These are phyloP conservation scores for Neopestalotiopsis sp. DNA, from an alignment of 2,329 filamentous ascomycete species.

Conservation along the genomic window DNA sequence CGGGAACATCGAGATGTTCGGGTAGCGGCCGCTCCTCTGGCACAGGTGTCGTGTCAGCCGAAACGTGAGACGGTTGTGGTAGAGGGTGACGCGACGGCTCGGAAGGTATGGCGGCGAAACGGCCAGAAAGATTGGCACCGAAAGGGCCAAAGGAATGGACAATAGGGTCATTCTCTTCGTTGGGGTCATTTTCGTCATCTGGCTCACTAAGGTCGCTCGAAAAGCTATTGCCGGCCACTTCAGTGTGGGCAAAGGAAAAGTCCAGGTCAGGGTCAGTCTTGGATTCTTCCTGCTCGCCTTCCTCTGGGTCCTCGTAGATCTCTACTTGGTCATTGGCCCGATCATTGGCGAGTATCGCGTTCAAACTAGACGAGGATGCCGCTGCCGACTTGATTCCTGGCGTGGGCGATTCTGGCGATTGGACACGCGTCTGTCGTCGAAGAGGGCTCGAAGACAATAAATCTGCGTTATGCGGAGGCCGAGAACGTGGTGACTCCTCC, in stretches of 20 bases:
- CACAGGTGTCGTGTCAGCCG: constrained; percentile 29
- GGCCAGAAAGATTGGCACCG: constrained; percentile 81
- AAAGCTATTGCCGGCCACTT: constrained; percentile 53
- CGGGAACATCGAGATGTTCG: constrained; percentile 42
- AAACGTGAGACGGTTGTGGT: constrained; percentile 26
- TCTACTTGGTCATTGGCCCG: constrained; percentile 54
- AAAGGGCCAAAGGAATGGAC: constrained; percentile 92
- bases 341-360: constrained; percentile 47
- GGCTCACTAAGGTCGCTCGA: constrained; percentile 62
- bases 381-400: constrained; percentile 46
- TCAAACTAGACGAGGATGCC: constrained; percentile 44
- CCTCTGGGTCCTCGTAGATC: constrained; percentile 75
- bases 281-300: constrained; percentile 57
- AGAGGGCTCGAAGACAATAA: constrained; percentile 66
- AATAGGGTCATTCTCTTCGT: constrained; percentile 94
- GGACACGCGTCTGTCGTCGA: constrained; percentile 61
- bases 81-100: constrained; percentile 62
- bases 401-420: constrained; percentile 76
- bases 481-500: constrained; percentile 64
- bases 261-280: constrained; percentile 32
- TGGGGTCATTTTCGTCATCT: constrained; percentile 74
- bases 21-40: constrained; percentile 33
- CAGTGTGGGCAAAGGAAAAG: constrained; percentile 54
- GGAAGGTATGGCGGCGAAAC: constrained; percentile 76
- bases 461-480: constrained; percentile 31